phyloP scores from a whole-genome alignment of 2,329 filamentous ascomycete genomes.

The Xylaria sp. region DNA sequence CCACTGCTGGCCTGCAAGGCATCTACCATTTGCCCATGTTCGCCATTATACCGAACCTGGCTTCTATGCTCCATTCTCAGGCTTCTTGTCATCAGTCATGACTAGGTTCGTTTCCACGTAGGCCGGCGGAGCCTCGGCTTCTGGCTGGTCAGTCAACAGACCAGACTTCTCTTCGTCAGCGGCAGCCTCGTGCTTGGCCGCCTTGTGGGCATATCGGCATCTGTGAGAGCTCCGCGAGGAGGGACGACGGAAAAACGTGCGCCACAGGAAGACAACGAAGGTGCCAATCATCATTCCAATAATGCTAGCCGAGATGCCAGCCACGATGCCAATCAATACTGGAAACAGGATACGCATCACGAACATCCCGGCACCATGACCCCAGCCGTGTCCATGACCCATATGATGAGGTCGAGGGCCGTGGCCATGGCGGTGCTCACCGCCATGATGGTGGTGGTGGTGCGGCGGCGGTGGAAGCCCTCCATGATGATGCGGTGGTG shows the following conservation, averaged over 20 bases:
- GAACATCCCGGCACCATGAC: constrained; percentile 64
- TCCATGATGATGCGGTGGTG: background rate
- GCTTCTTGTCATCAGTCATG: constrained; percentile 45
- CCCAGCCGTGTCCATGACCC: constrained; percentile 53
- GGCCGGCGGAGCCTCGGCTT: constrained; percentile 47
- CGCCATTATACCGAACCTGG: background rate
- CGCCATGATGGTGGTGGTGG: constrained; percentile 12
- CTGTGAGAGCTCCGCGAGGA: constrained; percentile 50
- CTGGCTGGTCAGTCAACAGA: constrained; percentile 57
- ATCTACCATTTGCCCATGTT: background rate
- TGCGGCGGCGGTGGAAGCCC: background rate
- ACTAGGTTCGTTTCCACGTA: constrained; percentile 46
- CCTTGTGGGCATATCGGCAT: constrained; percentile 51
- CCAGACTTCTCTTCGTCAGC: constrained; percentile 62
- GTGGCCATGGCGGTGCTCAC: constrained; percentile 16
- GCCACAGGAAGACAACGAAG: constrained; percentile 68
- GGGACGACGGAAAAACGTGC: constrained; percentile 63
- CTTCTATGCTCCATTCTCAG: constrained; percentile 45
- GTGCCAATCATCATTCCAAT: constrained; percentile 75
- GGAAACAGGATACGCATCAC: constrained; percentile 73
- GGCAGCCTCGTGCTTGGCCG: constrained; percentile 52
- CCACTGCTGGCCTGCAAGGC: background rate
- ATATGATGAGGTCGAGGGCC: constrained; percentile 28
- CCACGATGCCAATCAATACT: constrained; percentile 73
- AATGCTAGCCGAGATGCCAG: constrained; percentile 74